Base-by-base conservation (phyloP, 805 yeast genomes). In the Spathaspora arborariae region DNA sequence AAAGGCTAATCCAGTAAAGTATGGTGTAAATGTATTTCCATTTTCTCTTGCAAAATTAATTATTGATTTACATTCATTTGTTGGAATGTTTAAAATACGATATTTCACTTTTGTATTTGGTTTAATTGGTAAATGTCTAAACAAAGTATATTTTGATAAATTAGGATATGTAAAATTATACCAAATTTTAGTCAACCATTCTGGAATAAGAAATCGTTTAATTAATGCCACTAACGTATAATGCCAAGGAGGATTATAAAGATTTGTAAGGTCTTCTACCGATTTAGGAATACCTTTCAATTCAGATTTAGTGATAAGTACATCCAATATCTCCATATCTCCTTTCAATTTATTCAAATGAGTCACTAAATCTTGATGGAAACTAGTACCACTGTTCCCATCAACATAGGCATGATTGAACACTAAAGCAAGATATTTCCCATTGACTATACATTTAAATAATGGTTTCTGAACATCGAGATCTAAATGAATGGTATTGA, bases 341-440 rank as follows among this genome's bases (percentile, higher is more conserved):
- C 22, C 53, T 10, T 11, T 10, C 27, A 43, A 49, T 27, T 44
- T 24, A 21, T 20, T 51, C 44, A 53, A 22, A 33, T 51, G 51
- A 13, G 45, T 27, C 9, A 51, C 39, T 21, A 67, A 55, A 20
- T 60, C 57, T 16, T 52, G 47, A 38, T 65, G 70, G 49, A 69
- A 64, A 39, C 51, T 52, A 15, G 48, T 45, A 2, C 66, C 69
- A 13, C 68, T 56, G 13, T 56, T 56, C 2, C 74, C 75, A 51
- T 70, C 74, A 37, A 62, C 59, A 9, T 64, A 46, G 2, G 58
- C 21, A 46, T 62, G 73, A 20, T 67, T 65, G 45, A 59, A 62
- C 20, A 42, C 43, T 33, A 68, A 56, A 9, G 60, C 39, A 7
- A 62, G 8, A 6, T 46, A 38, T 19, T 42, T 35, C 41, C 55